Evolutionary conservation across 352 stramenopile species (phyloP).

Genomic region (Thalassiosira livingstoniorum): DNA sequence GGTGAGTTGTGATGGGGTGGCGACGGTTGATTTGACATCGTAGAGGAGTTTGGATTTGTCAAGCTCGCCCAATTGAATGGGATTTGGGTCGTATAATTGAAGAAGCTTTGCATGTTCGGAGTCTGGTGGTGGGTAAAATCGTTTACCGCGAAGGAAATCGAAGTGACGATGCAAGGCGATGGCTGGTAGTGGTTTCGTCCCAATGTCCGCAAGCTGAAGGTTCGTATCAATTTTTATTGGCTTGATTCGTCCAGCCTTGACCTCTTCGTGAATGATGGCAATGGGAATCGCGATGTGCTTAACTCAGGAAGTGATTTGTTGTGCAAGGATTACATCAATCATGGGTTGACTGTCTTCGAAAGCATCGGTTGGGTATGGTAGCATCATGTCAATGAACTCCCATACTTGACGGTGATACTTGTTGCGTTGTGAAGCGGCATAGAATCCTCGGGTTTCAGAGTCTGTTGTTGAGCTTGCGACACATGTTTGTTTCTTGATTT

Average conservation of each 20-base stretch:
- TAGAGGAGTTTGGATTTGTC: not conserved
- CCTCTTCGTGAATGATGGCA: constrained; percentile 18
- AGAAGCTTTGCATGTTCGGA: not conserved
- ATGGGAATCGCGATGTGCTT: constrained; percentile 36
- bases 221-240: not conserved
- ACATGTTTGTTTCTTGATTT: not conserved
- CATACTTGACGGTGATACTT: too few species aligned
- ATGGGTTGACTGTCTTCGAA: constrained; percentile 38
- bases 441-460: constrained; percentile 4
- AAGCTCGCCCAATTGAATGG: not conserved
- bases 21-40: not conserved
- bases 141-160: constrained; percentile 15
- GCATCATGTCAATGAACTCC: not conserved
- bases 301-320: constrained; percentile 23
- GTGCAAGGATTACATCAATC: constrained; percentile 29
- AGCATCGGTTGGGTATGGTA: not conserved
- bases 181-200: constrained; percentile 3
- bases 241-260: not conserved
- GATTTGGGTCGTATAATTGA: not conserved
- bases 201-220: not conserved
- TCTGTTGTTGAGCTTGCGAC: constrained; percentile 14
- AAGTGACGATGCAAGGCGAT: not conserved
- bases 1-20: not conserved
- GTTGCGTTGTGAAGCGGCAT: too few species aligned
- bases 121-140: not conserved